Base-by-base conservation (phyloP, 371 early-diverging fungal genomes). In the Umbelopsis sp. region DNA sequence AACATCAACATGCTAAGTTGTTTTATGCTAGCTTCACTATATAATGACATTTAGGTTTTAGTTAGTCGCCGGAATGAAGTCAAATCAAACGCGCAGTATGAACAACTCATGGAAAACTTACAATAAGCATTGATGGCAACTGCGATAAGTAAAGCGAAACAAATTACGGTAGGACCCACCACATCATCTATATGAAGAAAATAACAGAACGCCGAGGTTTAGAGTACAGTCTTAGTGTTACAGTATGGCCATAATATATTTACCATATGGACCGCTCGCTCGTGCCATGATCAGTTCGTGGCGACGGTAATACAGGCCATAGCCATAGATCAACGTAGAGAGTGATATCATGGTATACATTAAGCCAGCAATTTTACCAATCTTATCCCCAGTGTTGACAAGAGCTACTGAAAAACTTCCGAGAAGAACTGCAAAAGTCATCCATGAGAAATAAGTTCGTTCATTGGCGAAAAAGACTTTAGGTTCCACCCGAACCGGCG, bases 391-490 rank as follows among this genome's bases (percentile, higher is more conserved):
- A 76, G 94, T 91, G 80, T 96, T 96, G 50, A 96, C 81, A 48
- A 96, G 70, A 0, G 92, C 96, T 53, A 96, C 70, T 12, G 94
- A 88, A 11, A 96, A 82, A 18, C 91, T 92, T 3, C 91, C 90
- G 16, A 96, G 74, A 62, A 93, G 74, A 2, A 90, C 86, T 4
- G 92, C 85, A 78, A 94, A 89, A 73, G 91, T 86, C 75, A 94
- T 86, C 94, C 94, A 94, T 8, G 97, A 92, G 63, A 99, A 86
- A 77, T 99, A 99, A 1, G 99, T 99, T 63, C 99, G 88, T 80
- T 99, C 99, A 75, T 99, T 99, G 66, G 99, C 99, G 86, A 99
- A 99, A 80, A 93, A 99, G 12, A 98, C 99, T 82, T 99, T 99
- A 57, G 99, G 99, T 73, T 99, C 99, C 6, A 99, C 93, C n/a